Percentiles rank a stretch among this genome's conserved stretches.
These are phyloP conservation scores for Pascua sp. DNA, from an alignment of 1,284 basidiomycete species.

Conservation along the genomic window DNA sequence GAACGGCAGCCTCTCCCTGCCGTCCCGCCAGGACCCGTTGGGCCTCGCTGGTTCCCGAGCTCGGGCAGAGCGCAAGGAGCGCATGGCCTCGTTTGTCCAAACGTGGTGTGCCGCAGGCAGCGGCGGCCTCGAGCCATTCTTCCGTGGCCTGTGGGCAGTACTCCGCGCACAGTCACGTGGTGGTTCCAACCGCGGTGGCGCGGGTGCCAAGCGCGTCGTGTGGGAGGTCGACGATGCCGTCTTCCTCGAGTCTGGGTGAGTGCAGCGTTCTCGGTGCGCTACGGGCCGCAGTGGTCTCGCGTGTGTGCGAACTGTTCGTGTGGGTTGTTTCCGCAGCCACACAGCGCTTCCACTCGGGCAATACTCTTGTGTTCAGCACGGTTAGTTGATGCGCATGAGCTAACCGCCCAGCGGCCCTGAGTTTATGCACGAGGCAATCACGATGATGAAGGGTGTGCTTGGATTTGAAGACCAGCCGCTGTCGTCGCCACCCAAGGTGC, in stretches of 20 bases:
- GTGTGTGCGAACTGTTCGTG: background rate
- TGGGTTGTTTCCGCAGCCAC: background rate
- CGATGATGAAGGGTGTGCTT: conserved; percentile 42
- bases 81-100: conserved; percentile 27
- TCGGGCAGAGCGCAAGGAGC: conserved; percentile 30
- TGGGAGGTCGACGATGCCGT: conserved; percentile 50
- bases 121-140: conserved; percentile 44
- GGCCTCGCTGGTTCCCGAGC: conserved; percentile 20
- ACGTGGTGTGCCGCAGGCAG: conserved; percentile 34
- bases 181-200: conserved; percentile 25
- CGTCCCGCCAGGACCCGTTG: conserved; percentile 23
- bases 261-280: too few species aligned
- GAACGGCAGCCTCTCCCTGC: conserved; percentile 33
- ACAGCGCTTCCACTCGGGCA: background rate
- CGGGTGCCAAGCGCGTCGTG: conserved; percentile 30
- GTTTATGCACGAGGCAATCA: conserved; percentile 46
- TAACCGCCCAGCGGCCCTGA: conserved; percentile 27
- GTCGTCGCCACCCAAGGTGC: conserved; percentile 32
- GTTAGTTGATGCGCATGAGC: too few species aligned
- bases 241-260: conserved; percentile 37
- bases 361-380: too few species aligned
- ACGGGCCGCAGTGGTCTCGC: conserved; percentile 11
- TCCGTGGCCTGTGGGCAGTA: conserved; percentile 37
- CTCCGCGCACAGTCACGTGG: conserved; percentile 38
- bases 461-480: conserved; percentile 42